Conservation (phyloP, 192 early-diverging fungal species). For the Coemansia furcata region DNA sequence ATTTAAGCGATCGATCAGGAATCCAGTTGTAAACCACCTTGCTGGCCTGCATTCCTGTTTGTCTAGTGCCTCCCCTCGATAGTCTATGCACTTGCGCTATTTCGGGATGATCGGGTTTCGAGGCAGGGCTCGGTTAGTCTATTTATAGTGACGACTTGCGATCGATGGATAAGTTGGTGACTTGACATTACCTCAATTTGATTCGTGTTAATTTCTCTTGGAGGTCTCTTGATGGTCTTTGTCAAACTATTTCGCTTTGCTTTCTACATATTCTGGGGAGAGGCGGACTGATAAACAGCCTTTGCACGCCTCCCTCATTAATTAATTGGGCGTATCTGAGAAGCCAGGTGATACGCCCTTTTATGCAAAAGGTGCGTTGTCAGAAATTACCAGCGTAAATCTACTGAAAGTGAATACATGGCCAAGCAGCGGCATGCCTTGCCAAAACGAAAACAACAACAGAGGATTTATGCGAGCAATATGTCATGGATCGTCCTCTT, state of each 20-base stretch:
- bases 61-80: not conserved
- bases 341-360: conserved; percentile 2
- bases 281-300: not conserved
- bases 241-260: not conserved
- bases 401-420: not conserved
- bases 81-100: not conserved
- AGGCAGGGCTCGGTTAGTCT: not conserved
- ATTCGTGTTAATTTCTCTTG: not conserved
- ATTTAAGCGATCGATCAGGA: not conserved
- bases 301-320: not conserved
- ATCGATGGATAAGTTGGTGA: not conserved
- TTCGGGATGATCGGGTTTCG: not conserved
- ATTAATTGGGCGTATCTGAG: not conserved
- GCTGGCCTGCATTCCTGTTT: not conserved
- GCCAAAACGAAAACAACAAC: conserved; percentile 2
- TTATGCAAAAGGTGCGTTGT: not conserved
- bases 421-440: too few relatives aligned
- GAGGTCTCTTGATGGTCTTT: not conserved
- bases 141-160: not conserved
- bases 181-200: not conserved
- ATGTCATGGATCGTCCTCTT: not conserved
- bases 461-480: conserved; percentile 5
- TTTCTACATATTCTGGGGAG: not conserved
- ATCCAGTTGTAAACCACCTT: not conserved
- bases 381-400: not conserved